A percentile compares a stretch with the other conserved stretches of the same genome.
phyloP scores from a whole-genome alignment of 495 filamentous ascomycete genomes.

The Aspergillus kassunensis region DNA sequence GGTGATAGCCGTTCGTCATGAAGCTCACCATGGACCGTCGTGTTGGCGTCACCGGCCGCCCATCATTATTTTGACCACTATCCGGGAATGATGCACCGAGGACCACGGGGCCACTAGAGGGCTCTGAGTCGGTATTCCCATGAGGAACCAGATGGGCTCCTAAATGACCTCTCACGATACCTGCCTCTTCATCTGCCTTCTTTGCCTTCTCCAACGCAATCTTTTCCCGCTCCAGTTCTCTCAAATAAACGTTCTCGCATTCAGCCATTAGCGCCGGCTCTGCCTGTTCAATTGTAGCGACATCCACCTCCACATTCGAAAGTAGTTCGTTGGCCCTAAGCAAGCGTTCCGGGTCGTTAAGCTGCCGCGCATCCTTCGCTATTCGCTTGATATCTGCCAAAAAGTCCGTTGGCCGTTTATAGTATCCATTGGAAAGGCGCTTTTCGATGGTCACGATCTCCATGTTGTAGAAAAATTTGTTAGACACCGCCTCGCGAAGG shows the following conservation, averaged over 20 bases:
- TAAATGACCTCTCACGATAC: too few relatives aligned
- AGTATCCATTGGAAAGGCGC: conserved; percentile 90
- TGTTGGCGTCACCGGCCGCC: conserved; percentile 51
- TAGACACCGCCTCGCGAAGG: conserved; percentile 62
- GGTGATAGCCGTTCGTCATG: conserved; percentile 47
- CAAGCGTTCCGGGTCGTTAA: conserved; percentile 70
- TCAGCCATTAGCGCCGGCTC: conserved; percentile 63
- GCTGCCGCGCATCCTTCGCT: conserved; percentile 72
- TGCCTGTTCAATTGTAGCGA: conserved; percentile 60
- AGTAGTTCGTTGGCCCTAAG: conserved; percentile 86
- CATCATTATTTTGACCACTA: conserved; percentile 24
- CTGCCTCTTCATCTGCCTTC: conserved; percentile 41
- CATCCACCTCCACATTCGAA: conserved; percentile 88
- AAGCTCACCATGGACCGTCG: conserved; percentile 45
- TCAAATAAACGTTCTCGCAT: conserved; percentile 68
- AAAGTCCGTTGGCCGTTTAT: conserved; percentile 84
- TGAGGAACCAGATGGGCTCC: conserved; percentile 42
- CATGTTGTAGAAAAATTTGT: conserved; percentile 90
- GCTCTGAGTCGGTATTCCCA: conserved; percentile 38
- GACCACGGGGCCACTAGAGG: conserved; percentile 55
- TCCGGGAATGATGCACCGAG: conserved; percentile 56
- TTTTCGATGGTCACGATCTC: conserved; percentile 93
- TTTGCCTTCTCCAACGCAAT: conserved; percentile 60
- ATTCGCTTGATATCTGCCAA: conserved; percentile 77
- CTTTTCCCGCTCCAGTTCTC: conserved; percentile 67